Conservation (phyloP, 805 yeast genomes). For the Nakazawaea pomicola region DNA sequence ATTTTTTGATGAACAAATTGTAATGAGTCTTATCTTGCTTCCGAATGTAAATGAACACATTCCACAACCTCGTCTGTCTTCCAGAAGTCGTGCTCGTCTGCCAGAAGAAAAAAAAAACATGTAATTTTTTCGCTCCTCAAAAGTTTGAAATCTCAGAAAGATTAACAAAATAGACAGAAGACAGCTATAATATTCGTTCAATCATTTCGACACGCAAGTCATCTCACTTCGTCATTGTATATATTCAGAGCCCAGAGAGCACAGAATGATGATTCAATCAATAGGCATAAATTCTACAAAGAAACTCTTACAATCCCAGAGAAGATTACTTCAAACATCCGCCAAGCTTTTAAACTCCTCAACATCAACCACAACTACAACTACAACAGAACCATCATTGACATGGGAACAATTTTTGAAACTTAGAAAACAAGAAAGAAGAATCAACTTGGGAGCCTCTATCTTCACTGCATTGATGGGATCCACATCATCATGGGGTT, state of each 20-base stretch:
- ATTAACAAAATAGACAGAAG: no score
- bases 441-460: constrained; percentile 64
- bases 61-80: no score
- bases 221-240: no score
- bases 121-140: background rate
- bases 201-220: no score
- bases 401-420: constrained; percentile 80
- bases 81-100: background rate
- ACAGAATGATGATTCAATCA: background rate
- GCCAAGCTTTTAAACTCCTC: constrained; percentile 19
- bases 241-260: no score
- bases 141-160: no score
- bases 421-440: constrained; percentile 71
- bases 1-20: no score
- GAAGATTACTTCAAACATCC: background rate
- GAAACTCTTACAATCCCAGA: background rate
- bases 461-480: constrained; percentile 63
- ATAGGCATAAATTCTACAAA: background rate
- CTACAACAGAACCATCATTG: constrained; percentile 22
- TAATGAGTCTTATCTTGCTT: no score
- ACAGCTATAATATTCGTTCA: no score
- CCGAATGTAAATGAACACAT: no score
- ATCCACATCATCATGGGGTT: constrained; percentile 64
- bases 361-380: constrained; percentile 17
- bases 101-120: constrained; percentile 1